Base-by-base conservation (phyloP, 305 asterid genomes). In the Ilex paraguariensis region DNA sequence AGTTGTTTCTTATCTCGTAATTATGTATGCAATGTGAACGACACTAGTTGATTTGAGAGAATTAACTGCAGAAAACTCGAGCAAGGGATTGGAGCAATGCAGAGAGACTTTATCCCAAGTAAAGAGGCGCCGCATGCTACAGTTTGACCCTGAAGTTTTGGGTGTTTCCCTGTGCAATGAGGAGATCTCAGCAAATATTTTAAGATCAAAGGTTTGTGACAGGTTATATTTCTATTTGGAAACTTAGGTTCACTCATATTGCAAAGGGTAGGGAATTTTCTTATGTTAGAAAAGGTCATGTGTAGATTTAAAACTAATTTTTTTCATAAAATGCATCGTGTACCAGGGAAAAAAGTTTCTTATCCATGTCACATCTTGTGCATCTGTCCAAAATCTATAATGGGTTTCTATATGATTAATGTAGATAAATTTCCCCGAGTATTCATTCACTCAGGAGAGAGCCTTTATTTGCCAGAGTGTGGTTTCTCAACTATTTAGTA, bases 81-180 rank as follows among this genome's bases (percentile, higher is more conserved):
- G 21, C 15, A 60, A 71, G 68, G 55, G 59, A 44, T 15, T 49
- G 15, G 84, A 78, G 45, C 66, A 67, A 21, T 72, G 50, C 31
- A 56, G 54, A 56, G 91, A 87, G 70, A 78, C 67, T 56, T 71
- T 77, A 4, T 75, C 90, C 62, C 86, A 64, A 62, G 78, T 62
- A 56, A 87, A 85, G 72, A 75, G 91, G 67, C 88, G 91, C 2
- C 61, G 88, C 62, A 65, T 80, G 85, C 88, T 88, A 15, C 96
- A 84, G 48, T 88, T 86, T 59, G 83, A 82, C 48, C 60, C 87
- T 61, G 87, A 86, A 66, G 67, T 66, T 62, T 45, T 75, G 60
- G 76, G 73, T 65, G 53, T 73, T n/a, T 63, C 83, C 51, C 51
- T 67, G 58, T 65, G 74, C 72, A 65, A 64, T 16, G 88, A 75